Evolutionary conservation across 108 stramenopile species (phyloP), one percentile per base, ranked within the genome.

Genomic region (Pelagomonas calceolata): DNA sequence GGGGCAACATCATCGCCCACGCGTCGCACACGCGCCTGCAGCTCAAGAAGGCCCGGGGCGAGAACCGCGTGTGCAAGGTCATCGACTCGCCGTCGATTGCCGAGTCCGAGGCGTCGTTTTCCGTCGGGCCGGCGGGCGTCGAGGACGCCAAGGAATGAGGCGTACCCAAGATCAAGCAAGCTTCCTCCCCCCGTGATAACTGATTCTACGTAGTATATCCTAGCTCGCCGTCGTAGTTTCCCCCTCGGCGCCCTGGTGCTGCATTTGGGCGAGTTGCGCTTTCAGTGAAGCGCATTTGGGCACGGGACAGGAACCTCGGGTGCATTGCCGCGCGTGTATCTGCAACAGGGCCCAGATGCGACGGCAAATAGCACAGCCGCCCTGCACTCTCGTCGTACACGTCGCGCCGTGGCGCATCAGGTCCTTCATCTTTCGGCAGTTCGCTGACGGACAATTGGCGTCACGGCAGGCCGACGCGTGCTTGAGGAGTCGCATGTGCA

Each of bases 1-100:
- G 99, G 26, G 99, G 99, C 34, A 99, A 99, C 82, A 99, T 99
- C 74, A 94, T 99, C 65, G 99, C 99, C 0, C 99, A 99, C 78
- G 99, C 99, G 0, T 91, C 91, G 14, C 96, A 95, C 29, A 98
- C 97, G 36, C 86, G 99, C n/a, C 79, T 99, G 72, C 88, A 94
- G 30, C 85, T 99, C 68, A 87, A 96, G 45, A 99, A 98, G 81
- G 99, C 94, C 30, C 91, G 99, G 37, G 97, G 97, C 12, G 95
- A 98, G 70, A 98, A 96, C 68, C 92, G 97, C 16, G 95, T 99
- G 71, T 95, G 94, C 83, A 94, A 95, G 45, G 89, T 98, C 73
- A 72, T 73, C 51, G 51, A 60, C 51, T 60, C 51, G 26, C 51
- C 51, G 21, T 60, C 51, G 7, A 16, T 60, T 26, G 21, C 51